Base-by-base conservation (phyloP, 2,329 filamentous ascomycete species). In the Fonsecaea pugnacius region DNA sequence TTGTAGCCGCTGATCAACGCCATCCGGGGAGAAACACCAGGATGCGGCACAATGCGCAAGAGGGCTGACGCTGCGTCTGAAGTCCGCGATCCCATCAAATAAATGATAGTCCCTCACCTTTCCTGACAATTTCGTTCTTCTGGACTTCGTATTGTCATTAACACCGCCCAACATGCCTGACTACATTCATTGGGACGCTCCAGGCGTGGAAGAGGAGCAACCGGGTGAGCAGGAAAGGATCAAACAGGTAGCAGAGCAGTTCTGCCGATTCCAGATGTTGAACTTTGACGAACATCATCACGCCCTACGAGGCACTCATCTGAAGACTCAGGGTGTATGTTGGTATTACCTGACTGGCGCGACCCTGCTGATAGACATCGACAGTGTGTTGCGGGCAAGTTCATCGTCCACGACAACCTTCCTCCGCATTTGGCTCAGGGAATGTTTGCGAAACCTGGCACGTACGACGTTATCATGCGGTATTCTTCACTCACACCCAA, bases 271-370 rank as follows among this genome's bases (percentile, higher is more conserved):
- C 50, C 67, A 69, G 59, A 69, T 69, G 67, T 65, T 67, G 65
- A 69, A 69, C 36, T 69, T 69, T 52, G 66, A 69, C n/a, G 67
- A 69, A 46, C 67, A 69, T 52, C 58, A 62, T 14, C 67, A 69
- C 48, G 67, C 59, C 32, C 62, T 65, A 5, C 52, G 67, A 58
- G 67, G 67, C 8, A 69, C 67, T 60, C 67, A 69, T 38, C 50
- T 65, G 35, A 69, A 69, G 48, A 69, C 67, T 27, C 67, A 69
- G 52, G 67, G 67, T 14, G 66, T 68, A 61, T 51, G 57, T 60
- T 10, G 48, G 16, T 18, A 12, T 18, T 30, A 21, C 33, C 51
- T 9, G 51, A 33, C 30, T 18, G 27, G n/a, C 27, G n/a, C 33
- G 16, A 53, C 14, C 18, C 8, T 36, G 24, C 35, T 60, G 58